A percentile compares a stretch with the other conserved stretches of the same genome.
These are phyloP conservation scores for Chaetomium globosum DNA, from an alignment of 2,329 filamentous ascomycete genomes.

Conservation along the genomic window DNA sequence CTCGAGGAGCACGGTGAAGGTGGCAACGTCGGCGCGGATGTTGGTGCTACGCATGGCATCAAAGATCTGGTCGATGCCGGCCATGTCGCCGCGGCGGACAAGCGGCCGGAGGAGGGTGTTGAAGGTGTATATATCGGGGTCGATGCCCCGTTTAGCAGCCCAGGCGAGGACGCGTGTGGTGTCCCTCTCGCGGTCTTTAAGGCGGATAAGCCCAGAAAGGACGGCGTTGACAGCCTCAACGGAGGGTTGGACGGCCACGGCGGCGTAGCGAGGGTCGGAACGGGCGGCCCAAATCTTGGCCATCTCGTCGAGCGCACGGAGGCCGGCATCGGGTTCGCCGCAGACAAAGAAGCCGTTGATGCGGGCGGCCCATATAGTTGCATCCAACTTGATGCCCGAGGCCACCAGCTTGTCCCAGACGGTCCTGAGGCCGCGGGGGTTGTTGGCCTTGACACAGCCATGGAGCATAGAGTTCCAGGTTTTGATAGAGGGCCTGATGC, in stretches of 20 bases:
- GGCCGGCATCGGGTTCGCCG: slow-evolving; percentile 56
- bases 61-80: slow-evolving; percentile 58
- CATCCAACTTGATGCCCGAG: slow-evolving; percentile 64
- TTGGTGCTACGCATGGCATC: slow-evolving; percentile 59
- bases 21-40: slow-evolving; percentile 65
- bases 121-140: slow-evolving; percentile 62
- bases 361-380: slow-evolving; percentile 68
- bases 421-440: slow-evolving; percentile 61
- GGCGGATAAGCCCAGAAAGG: slow-evolving; percentile 62
- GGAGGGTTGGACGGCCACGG: slow-evolving; percentile 57
- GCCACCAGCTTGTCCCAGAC: slow-evolving; percentile 68
- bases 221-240: slow-evolving; percentile 71
- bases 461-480: slow-evolving; percentile 76
- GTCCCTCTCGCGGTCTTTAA: slow-evolving; percentile 48
- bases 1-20: slow-evolving; percentile 73
- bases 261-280: slow-evolving; percentile 39
- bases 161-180: slow-evolving; percentile 61
- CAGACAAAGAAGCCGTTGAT: slow-evolving; percentile 66
- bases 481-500: slow-evolving; percentile 60
- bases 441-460: slow-evolving; percentile 65
- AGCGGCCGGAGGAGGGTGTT: slow-evolving; percentile 69
- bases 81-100: slow-evolving; percentile 52
- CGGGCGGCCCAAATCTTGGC: slow-evolving; percentile 58
- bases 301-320: slow-evolving; percentile 69
- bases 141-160: slow-evolving; percentile 58